Conservation (phyloP, 805 yeast species). For the Yarrowia phangngaensis region DNA sequence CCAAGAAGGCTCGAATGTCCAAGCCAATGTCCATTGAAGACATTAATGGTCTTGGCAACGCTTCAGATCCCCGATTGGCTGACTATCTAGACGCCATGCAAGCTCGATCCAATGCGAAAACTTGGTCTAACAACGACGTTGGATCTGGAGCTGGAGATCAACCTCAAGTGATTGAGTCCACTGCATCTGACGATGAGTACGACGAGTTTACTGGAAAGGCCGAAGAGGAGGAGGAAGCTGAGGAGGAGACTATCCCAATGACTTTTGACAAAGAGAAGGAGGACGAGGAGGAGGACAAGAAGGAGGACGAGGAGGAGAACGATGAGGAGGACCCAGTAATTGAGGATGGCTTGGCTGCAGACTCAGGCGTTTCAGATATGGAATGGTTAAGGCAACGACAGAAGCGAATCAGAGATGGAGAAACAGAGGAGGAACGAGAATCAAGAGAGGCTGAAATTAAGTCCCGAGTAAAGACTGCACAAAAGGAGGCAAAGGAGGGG, state of each 20-base stretch:
- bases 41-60: slow-evolving; percentile 25
- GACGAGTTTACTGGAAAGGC: slow-evolving; percentile 35
- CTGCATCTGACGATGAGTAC: slow-evolving; percentile 47
- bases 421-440: slow-evolving; percentile 6
- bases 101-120: slow-evolving; percentile 62
- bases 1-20: slow-evolving; percentile 4
- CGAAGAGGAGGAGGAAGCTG: slow-evolving; percentile 32
- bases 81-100: slow-evolving; percentile 84
- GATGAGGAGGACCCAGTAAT: slow-evolving; percentile 23
- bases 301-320: slow-evolving; percentile 31
- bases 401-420: slow-evolving; percentile 52
- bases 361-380: slow-evolving; percentile 61
- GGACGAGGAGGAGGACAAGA: slow-evolving; percentile 33
- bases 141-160: slow-evolving; percentile 12
- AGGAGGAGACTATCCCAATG: slow-evolving; percentile 31
- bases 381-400: slow-evolving; percentile 84
- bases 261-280: slow-evolving; percentile 23
- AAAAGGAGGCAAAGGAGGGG: slow-evolving; percentile 36
- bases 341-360: slow-evolving; percentile 41
- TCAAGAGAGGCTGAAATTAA: slow-evolving; percentile 45
- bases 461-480: slow-evolving; percentile 37
- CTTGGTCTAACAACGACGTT: slow-evolving; percentile 62
- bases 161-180: slow-evolving; percentile 32
- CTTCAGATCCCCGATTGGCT: slow-evolving; percentile 48
- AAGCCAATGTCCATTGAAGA: slow-evolving; percentile 43